Evolutionary conservation across 2,329 filamentous ascomycete species (phyloP), one percentile per base, ranked within the genome.

Genomic region (Clarireedia monteithiana): DNA sequence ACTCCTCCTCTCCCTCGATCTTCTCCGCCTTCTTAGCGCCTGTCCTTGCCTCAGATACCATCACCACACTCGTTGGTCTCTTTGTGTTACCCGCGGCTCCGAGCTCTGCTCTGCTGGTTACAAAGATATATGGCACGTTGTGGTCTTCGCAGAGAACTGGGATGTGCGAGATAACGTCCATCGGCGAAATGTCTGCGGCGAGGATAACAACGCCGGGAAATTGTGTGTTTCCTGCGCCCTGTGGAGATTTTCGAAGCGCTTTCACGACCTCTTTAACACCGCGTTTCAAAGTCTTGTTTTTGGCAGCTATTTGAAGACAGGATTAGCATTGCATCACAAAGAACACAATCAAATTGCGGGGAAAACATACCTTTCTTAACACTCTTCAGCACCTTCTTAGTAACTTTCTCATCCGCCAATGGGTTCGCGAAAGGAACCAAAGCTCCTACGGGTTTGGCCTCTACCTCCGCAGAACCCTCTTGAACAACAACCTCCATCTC

Each of bases 231-330:
- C 83, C 80, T n/a, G 83, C 81, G 56, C 84, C 81, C 65, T 83
- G 73, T 57, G 88, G 80, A 14, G 90, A 92, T 78, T 97, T 97
- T 77, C 94, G 91, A 66, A 99, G 88, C 36, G 91, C 88, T 78
- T 99, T 99, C 77, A 97, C 91, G 70, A 96, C 92, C 77, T 99
- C 94, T 76, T 99, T 99, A 64, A 99, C 94, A 70, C 94, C 94
- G 70, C 94, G 91, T 78, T 96, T 95, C 70, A 99, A 88, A 58
- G 89, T 88, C 77, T 95, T 95, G 76, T 90, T 84, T 76, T 95
- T 96, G 67, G 94, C 91, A 65, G 92, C 94, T 97, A 73, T 57
- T 15, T 7, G 20, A 15, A 30, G 38, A 14, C 12, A 5, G 5
- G 6, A 20, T 20, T 20, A 47, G 17, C 23, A 23, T 44, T 24